phyloP scores from a whole-genome alignment of 208 protist genomes.

The Crithidia bombi region DNA sequence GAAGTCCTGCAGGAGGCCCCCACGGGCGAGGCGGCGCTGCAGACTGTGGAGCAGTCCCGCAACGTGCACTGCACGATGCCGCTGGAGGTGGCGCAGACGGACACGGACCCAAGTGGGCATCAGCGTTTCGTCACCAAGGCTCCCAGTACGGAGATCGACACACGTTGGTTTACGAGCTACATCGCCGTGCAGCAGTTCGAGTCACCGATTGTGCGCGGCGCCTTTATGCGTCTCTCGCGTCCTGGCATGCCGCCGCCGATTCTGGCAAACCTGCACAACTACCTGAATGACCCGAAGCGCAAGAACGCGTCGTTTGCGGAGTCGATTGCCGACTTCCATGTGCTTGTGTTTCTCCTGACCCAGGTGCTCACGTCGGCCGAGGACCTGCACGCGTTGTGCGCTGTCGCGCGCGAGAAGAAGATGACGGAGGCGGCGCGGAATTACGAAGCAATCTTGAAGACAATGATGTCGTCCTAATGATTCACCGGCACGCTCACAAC shows the following conservation, averaged over 20 bases:
- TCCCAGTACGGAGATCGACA: slow-evolving; percentile 78
- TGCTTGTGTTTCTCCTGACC: slow-evolving; percentile 84
- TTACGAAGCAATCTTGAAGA: slow-evolving; percentile 56
- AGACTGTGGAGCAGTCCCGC: slow-evolving; percentile 35
- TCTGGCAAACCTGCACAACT: slow-evolving; percentile 72
- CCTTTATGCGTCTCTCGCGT: slow-evolving; percentile 86
- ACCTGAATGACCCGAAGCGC: slow-evolving; percentile 82
- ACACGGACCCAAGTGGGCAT: slow-evolving; percentile 69
- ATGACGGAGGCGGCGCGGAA: slow-evolving; percentile 48
- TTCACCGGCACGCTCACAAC: too few relatives aligned
- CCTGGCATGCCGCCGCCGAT: slow-evolving; percentile 82
- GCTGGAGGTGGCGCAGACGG: slow-evolving; percentile 82
- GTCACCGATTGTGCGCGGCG: slow-evolving; percentile 69
- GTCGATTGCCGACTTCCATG: slow-evolving; percentile 90
- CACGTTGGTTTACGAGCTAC: slow-evolving; percentile 89
- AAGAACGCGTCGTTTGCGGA: slow-evolving; percentile 58
- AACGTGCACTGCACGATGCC: slow-evolving; percentile 61
- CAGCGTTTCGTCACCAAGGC: slow-evolving; percentile 62
- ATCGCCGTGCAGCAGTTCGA: slow-evolving; percentile 87
- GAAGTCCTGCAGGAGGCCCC: slow-evolving; percentile 62
- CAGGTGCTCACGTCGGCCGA: slow-evolving; percentile 60
- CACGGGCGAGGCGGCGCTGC: slow-evolving; percentile 20
- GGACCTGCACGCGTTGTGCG: slow-evolving; percentile 64
- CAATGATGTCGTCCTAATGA: slow-evolving; percentile 37
- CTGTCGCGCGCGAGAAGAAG: slow-evolving; percentile 42